Conservation (phyloP, 2,329 filamentous ascomycete species). For the Diplocarpon rosae region DNA sequence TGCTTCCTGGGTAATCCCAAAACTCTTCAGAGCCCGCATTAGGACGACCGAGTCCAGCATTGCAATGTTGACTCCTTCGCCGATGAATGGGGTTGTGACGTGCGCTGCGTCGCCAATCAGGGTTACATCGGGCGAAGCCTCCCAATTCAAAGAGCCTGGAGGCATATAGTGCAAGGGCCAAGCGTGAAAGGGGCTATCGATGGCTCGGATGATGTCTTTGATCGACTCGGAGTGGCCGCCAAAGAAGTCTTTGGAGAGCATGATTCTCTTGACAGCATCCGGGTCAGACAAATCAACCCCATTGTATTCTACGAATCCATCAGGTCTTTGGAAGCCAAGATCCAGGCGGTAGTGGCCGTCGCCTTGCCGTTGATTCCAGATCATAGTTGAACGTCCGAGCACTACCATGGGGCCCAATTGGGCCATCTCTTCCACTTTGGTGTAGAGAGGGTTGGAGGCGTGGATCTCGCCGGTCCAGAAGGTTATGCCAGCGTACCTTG, state of each 20-base stretch:
- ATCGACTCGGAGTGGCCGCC: neutral
- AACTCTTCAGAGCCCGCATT: neutral
- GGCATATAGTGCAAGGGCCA: conserved; percentile 9
- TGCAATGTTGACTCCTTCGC: neutral
- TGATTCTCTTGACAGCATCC: neutral
- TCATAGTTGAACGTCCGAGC: neutral
- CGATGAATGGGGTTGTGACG: conserved; percentile 30
- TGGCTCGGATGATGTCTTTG: neutral
- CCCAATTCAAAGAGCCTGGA: conserved; percentile 11
- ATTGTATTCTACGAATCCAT: neutral
- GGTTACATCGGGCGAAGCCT: conserved; percentile 29
- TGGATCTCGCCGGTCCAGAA: neutral
- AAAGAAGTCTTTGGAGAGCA: neutral
- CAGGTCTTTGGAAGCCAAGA: neutral
- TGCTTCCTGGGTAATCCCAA: neutral
- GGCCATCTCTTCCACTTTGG: neutral
- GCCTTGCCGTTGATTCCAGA: neutral
- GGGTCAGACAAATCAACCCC: neutral
- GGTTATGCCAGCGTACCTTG: neutral
- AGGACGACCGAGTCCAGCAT: neutral
- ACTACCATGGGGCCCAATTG: neutral
- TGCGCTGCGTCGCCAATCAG: conserved; percentile 40
- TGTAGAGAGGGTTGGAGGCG: neutral
- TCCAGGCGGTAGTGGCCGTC: neutral
- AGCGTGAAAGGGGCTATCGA: neutral